A percentile compares a stretch with the other conserved stretches of the same genome.
Evolutionary conservation across 805 yeast species (phyloP).

Genomic region (Candida loeiensis): DNA sequence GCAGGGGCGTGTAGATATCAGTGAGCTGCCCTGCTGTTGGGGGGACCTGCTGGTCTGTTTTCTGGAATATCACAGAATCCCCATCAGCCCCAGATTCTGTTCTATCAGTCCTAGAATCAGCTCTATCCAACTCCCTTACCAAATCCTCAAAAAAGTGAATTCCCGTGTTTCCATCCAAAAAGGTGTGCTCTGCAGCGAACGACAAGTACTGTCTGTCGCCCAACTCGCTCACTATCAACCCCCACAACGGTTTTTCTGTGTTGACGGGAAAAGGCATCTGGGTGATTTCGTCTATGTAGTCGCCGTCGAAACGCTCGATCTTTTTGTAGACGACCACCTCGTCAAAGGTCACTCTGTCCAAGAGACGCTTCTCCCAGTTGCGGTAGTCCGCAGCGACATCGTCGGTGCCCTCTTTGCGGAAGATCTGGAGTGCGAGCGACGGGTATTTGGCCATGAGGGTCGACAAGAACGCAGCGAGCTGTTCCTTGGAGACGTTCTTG

Average conservation of each 20-base stretch:
- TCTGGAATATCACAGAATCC: neutral
- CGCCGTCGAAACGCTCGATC: neutral
- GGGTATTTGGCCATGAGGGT: slow-evolving; percentile 1
- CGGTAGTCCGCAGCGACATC: neutral
- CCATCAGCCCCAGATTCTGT: too few species aligned
- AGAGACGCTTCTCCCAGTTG: slow-evolving; percentile 2
- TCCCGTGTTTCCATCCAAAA: slow-evolving; percentile 3
- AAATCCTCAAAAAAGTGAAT: slow-evolving; percentile 3
- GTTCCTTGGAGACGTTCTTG: neutral
- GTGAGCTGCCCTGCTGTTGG: neutral
- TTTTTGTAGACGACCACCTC: slow-evolving; percentile 5
- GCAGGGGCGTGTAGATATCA: neutral
- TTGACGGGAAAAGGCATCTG: neutral
- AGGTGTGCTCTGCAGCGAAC: slow-evolving; percentile 2
- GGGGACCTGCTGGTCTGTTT: neutral
- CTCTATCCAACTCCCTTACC: neutral
- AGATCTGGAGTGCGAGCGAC: slow-evolving; percentile 2
- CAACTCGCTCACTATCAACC: slow-evolving; percentile 1
- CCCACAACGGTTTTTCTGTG: slow-evolving; percentile 3
- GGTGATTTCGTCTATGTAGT: neutral
- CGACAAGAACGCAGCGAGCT: neutral
- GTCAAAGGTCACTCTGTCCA: slow-evolving; percentile 3
- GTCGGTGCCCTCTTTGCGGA: slow-evolving; percentile 1
- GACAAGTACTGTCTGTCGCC: slow-evolving; percentile 2
- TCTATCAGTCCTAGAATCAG: too few species aligned